Conservation (phyloP, 2,329 filamentous ascomycete genomes). For the Juglanconis oblonga region DNA sequence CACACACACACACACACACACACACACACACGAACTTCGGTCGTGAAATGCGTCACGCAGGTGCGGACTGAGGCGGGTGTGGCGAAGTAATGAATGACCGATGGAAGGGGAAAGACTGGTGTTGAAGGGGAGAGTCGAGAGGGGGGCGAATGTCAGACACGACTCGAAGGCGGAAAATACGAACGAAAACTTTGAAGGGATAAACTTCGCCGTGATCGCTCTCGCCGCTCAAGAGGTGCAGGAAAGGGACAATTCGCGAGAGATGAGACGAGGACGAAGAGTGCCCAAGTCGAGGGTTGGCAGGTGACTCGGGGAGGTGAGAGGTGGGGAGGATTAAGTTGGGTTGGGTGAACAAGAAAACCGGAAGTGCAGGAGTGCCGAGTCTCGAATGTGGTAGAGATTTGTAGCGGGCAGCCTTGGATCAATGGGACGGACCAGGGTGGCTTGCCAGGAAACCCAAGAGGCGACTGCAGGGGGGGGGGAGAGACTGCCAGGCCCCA, state of each 20-base stretch:
- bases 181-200: conserved; percentile 8
- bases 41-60: conserved; percentile 7
- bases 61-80: conserved; percentile 3
- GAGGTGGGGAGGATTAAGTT: background rate
- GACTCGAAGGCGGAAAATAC: conserved; percentile 15
- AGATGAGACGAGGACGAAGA: conserved; percentile 6
- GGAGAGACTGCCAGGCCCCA: conserved; percentile 7
- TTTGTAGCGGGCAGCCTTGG: conserved; percentile 12
- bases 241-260: conserved; percentile 9
- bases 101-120: background rate
- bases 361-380: conserved; percentile 13
- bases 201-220: conserved; percentile 12
- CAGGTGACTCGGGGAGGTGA: conserved; percentile 13
- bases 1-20: too few relatives aligned
- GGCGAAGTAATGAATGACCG: background rate
- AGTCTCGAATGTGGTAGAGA: conserved; percentile 17
- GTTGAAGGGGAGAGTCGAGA: background rate
- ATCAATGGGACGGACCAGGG: conserved; percentile 9
- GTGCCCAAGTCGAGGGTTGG: conserved; percentile 6
- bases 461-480: conserved; percentile 3
- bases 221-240: conserved; percentile 9
- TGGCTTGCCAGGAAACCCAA: conserved; percentile 1
- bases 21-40: background rate
- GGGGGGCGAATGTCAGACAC: conserved; percentile 11
- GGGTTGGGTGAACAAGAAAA: background rate